Evolutionary conservation across 1,284 basidiomycete species (phyloP), one percentile per base, ranked within the genome.

Genomic region (Tilletia setariae): DNA sequence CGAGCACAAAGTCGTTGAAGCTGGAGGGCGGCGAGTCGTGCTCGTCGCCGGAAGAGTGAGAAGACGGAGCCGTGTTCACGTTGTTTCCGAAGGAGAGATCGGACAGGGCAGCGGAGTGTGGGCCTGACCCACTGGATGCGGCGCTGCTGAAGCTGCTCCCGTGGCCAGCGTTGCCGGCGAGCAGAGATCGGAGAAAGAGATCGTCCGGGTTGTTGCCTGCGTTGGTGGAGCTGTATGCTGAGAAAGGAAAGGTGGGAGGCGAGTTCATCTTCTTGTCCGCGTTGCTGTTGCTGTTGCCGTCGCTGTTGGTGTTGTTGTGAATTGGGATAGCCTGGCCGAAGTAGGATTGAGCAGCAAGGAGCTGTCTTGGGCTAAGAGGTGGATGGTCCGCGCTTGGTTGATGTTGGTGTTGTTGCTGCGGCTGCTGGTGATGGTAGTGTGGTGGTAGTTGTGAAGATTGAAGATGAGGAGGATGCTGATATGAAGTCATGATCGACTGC

Each of bases 1-100:
- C 74, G 56, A 74, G 70, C 46, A 77, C 70, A 65, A 77, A 74
- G 65, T 76, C 76, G 42, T 77, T 74, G 69, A 77, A 71, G 68
- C 71, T 74, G 61, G 67, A 44, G 0, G 72, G 74, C 30, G 74
- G 73, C 19, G 75, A 71, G 23, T 76, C 75, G 42, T 74, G 70
- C 49, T 76, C 75, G 21, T 74, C 70, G 64, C 69, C 68, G 16
- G 73, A 76, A 67, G 69, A 70, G 35, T 40, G 35, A 4, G 35
- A 40, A 11, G 35, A 40, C 6, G 35, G 35, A 11, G 35, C 35
- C 35, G 35, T 40, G 35, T 40, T 40, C 35, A 40, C 35, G 35
- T 40, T 40, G 16, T 66, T 40, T 15, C 65, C 61, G 3, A 23
- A 28, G 32, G 64, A 21, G 21, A 44, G 44, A 8, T 65, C 30